phyloP scores from a whole-genome alignment of 2,329 filamentous ascomycete species.

The Pseudocercospora pini-densiflorae region DNA sequence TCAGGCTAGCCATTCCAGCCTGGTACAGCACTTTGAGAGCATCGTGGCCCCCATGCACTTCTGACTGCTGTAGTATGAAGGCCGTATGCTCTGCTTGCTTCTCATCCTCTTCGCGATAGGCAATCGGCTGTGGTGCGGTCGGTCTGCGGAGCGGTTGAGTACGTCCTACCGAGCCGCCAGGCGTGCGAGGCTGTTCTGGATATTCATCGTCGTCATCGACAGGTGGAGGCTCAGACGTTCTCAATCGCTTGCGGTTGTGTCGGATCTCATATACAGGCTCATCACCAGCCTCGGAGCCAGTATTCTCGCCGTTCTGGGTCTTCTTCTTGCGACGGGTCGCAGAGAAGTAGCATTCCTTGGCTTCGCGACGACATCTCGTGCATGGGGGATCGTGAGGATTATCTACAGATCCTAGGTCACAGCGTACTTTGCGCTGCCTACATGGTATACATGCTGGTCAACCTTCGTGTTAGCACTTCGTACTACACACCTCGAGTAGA shows the following conservation, averaged over 20 bases:
- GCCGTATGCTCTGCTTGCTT: slow-evolving; percentile 65
- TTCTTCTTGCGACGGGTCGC: slow-evolving; percentile 92
- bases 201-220: slow-evolving; percentile 53
- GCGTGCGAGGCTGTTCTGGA: slow-evolving; percentile 65
- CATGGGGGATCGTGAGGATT: slow-evolving; percentile 94
- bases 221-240: slow-evolving; percentile 37
- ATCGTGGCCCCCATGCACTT: slow-evolving; percentile 90
- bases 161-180: slow-evolving; percentile 68
- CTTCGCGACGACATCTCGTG: slow-evolving; percentile 89
- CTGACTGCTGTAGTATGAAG: slow-evolving; percentile 62
- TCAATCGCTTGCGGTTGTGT: slow-evolving; percentile 72
- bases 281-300: slow-evolving; percentile 48
- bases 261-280: slow-evolving; percentile 68
- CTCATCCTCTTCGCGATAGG: slow-evolving; percentile 57
- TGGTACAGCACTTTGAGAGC: slow-evolving; percentile 90
- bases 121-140: slow-evolving; percentile 40
- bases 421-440: slow-evolving; percentile 61
- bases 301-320: slow-evolving; percentile 53
- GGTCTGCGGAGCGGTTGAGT: slow-evolving; percentile 70
- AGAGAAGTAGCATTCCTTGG: slow-evolving; percentile 97
- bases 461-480: neutral
- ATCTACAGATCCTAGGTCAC: slow-evolving; percentile 75
- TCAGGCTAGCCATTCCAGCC: slow-evolving; percentile 60
- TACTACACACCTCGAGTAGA: neutral
- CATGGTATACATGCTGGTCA: slow-evolving; percentile 57